phyloP scores from a whole-genome alignment of 2,329 filamentous ascomycete species.

The Pyrenochaeta sp. region DNA sequence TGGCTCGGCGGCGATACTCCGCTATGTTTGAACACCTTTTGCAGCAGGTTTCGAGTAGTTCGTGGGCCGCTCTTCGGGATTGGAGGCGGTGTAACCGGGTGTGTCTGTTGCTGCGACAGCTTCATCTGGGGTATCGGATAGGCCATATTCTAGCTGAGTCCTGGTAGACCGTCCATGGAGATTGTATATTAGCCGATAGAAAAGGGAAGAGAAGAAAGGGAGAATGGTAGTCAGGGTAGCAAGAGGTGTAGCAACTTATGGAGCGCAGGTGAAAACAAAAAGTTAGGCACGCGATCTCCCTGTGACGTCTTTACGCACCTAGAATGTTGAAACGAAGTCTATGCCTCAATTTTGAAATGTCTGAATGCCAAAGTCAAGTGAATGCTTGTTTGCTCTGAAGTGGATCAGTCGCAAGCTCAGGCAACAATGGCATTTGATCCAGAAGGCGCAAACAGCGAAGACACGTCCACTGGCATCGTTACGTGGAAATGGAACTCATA shows the following conservation, averaged over 20 bases:
- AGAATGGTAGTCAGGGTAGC: neutral
- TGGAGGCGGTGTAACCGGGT: neutral
- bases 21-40: slow-evolving; percentile 7
- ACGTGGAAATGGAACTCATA: neutral
- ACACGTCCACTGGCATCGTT: neutral
- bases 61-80: slow-evolving; percentile 4
- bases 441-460: neutral
- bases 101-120: neutral
- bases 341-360: neutral
- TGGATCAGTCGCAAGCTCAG: neutral
- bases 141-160: neutral
- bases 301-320: neutral
- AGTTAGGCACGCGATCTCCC: neutral
- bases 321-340: neutral
- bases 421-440: neutral
- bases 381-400: neutral
- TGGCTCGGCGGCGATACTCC: neutral
- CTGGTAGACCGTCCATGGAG: neutral
- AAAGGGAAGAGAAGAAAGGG: neutral
- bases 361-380: neutral
- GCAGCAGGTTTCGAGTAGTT: slow-evolving; percentile 9
- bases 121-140: neutral
- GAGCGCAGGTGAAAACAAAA: neutral
- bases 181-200: neutral
- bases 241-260: neutral